Evolutionary conservation across 2,329 filamentous ascomycete genomes (phyloP), one percentile per base, ranked within the genome.

Genomic region (Fusarium scirpi): DNA sequence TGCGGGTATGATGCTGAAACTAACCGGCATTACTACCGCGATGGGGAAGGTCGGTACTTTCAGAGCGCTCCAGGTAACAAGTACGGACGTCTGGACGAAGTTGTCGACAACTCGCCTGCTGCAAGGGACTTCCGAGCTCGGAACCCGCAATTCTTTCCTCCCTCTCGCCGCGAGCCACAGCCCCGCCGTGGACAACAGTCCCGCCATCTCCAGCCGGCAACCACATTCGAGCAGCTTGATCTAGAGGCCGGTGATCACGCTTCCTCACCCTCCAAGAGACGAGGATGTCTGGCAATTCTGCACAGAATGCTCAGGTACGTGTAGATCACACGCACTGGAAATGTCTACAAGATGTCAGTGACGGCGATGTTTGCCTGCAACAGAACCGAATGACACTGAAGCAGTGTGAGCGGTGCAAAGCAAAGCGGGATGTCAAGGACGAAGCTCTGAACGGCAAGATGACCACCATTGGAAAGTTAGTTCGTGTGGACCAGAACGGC

Each of bases 341-440:
- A 8, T 67, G 56, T 29, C 20, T 32, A 2, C 62, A 67, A 11
- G 24, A 56, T 24, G 25, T 49, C 9, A 27, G 30, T 8, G 20
- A 43, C 2, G 32, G 24, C 9, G 8, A 41, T 9, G 5, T 12
- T 18, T 67, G 62, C n/a, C 27, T 11, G 7, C 20, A 55, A 9
- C 54, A 46, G 16, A 62, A 67, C 8, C 20, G 20, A 4, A 44
- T 62, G 25, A 16, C 30, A 6, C 15, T 49, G 15, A 67, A 51
- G 34, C 44, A 62, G 15, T 67, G 64, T 15, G 7, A 16, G 6
- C 8, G 12, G 3, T 67, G 56, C 6, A 32, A 16, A 20, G 41
- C 55, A 8, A 54, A 24, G 13, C 48, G 56, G 2, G 64, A 29
- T 20, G 48, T 25, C 24, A 45, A 45, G 9, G 64, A 67, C n/a